These are phyloP conservation scores for Hansenula lynferdii DNA, from an alignment of 1,139 yeast genomes.

Conservation along the genomic window DNA sequence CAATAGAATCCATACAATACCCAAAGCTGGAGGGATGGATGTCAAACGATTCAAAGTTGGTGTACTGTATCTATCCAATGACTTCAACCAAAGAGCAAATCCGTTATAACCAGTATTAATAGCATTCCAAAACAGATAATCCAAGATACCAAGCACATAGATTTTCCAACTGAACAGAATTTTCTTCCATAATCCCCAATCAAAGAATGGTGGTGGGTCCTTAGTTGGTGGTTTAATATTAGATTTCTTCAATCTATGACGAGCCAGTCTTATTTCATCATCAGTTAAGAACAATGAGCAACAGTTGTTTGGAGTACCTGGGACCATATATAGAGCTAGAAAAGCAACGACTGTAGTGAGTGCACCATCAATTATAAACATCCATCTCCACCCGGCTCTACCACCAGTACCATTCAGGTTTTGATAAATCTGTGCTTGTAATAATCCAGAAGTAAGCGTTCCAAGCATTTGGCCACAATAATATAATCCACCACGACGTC, in stretches of 20 bases:
- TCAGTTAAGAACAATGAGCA: slow-evolving; percentile 37
- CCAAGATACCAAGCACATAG: slow-evolving; percentile 41
- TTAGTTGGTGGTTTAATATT: slow-evolving; percentile 11
- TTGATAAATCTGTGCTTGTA: slow-evolving; percentile 50
- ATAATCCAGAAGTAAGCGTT: slow-evolving; percentile 50
- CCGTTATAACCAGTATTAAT: slow-evolving; percentile 32
- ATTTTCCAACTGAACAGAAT: slow-evolving; percentile 46
- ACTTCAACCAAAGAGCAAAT: slow-evolving; percentile 30
- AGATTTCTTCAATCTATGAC: slow-evolving; percentile 15
- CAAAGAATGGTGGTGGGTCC: slow-evolving; percentile 23
- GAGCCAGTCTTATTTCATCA: slow-evolving; percentile 31
- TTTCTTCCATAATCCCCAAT: slow-evolving; percentile 34
- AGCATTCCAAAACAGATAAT: slow-evolving; percentile 53
- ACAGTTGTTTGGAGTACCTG: slow-evolving; percentile 66
- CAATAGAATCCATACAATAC: slow-evolving; percentile 27
- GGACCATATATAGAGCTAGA: slow-evolving; percentile 41
- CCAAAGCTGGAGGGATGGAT: slow-evolving; percentile 29
- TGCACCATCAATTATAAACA: slow-evolving; percentile 66
- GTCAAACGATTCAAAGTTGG: slow-evolving; percentile 28
- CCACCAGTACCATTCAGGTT: slow-evolving; percentile 48
- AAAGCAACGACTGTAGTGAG: slow-evolving; percentile 47
- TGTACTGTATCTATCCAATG: slow-evolving; percentile 25
- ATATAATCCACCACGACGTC: slow-evolving; percentile 29
- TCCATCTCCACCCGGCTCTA: slow-evolving; percentile 72
- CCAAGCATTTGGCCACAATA: slow-evolving; percentile 42